Evolutionary conservation across 1,284 basidiomycete genomes (phyloP).

Genomic region (Cutaneotrichosporon sp.): DNA sequence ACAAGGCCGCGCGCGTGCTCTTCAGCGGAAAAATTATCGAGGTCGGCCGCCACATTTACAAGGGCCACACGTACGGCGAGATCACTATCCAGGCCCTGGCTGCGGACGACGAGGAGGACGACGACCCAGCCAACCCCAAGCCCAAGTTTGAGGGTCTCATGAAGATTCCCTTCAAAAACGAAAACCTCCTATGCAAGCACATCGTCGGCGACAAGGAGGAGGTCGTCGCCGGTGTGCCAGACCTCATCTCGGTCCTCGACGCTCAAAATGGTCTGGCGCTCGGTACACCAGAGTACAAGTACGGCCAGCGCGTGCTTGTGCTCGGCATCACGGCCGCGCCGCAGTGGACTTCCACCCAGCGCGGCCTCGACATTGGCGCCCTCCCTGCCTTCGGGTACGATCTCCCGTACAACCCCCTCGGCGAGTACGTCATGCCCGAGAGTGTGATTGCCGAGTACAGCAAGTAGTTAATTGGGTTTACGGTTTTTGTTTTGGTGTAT

Average conservation of each 20-base stretch:
- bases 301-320: conserved; percentile 57
- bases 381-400: conserved; percentile 30
- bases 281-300: conserved; percentile 55
- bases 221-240: conserved; percentile 54
- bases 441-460: conserved; percentile 44
- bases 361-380: conserved; percentile 51
- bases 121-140: background rate
- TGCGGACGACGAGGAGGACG: conserved; percentile 52
- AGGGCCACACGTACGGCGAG: conserved; percentile 55
- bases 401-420: conserved; percentile 37
- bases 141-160: background rate
- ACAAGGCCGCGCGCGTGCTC: conserved; percentile 54
- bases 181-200: conserved; percentile 54
- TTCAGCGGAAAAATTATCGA: conserved; percentile 57
- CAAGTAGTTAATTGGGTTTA: too few relatives aligned
- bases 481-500: too few relatives aligned
- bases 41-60: conserved; percentile 52
- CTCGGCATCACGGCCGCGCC: conserved; percentile 57
- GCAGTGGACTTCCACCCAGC: conserved; percentile 54
- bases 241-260: conserved; percentile 57
- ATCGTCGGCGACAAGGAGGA: conserved; percentile 29
- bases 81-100: conserved; percentile 52
- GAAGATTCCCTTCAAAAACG: conserved; percentile 54
- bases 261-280: conserved; percentile 56
- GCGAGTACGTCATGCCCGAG: conserved; percentile 37